Conservation (phyloP, 352 stramenopile genomes). For the Pythium apleroticum region DNA sequence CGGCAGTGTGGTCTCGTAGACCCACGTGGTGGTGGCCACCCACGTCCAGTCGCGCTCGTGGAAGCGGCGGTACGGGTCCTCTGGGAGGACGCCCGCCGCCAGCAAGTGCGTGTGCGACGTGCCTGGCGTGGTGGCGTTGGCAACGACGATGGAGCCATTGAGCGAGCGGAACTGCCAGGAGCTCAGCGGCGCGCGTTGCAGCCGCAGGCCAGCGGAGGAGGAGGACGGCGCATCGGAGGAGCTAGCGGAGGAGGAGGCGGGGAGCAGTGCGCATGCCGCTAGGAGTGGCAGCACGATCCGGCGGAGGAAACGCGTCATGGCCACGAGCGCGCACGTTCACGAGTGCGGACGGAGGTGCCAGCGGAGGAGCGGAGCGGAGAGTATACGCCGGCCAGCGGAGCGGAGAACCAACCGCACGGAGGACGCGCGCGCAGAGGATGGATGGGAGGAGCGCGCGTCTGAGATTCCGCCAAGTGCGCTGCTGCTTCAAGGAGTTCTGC, state of each 20-base stretch:
- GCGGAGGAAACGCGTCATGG: background rate
- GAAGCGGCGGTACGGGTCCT: conserved; percentile 59
- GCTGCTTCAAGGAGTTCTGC: background rate
- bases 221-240: background rate
- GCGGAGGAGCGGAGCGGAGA: background rate
- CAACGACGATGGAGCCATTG: conserved; percentile 60
- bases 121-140: conserved; percentile 56
- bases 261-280: background rate
- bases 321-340: background rate
- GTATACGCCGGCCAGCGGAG: background rate
- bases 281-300: background rate
- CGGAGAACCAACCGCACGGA: background rate
- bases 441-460: background rate
- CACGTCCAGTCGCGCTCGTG: conserved; percentile 72
- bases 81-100: conserved; percentile 49
- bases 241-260: background rate
- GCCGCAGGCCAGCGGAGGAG: background rate
- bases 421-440: background rate
- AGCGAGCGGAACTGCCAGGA: conserved; percentile 49
- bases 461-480: background rate
- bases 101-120: conserved; percentile 74
- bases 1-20: conserved; percentile 59
- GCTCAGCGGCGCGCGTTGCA: conserved; percentile 29
- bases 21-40: conserved; percentile 70
- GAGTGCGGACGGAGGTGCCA: background rate